phyloP scores from a whole-genome alignment of 1,284 basidiomycete genomes.

The Coniferiporia weirii region DNA sequence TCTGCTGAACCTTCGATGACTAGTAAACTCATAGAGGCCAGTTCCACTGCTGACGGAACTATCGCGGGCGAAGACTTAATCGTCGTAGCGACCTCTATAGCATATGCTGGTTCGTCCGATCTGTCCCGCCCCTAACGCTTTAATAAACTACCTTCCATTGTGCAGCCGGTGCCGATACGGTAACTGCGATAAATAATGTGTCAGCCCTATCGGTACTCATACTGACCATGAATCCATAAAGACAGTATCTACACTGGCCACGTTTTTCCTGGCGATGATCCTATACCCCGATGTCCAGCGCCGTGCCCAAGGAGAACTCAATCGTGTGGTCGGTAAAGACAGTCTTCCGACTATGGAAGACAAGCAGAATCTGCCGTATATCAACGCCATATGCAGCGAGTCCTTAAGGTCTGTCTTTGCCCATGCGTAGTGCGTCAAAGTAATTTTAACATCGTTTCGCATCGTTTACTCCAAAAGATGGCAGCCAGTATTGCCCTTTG shows the following conservation, averaged over 20 bases:
- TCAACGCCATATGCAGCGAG: slow-evolving; percentile 20
- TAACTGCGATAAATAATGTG: background rate
- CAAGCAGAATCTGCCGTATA: slow-evolving; percentile 21
- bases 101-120: slow-evolving; percentile 8
- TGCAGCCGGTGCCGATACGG: background rate
- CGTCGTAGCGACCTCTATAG: background rate
- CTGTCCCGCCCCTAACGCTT: background rate
- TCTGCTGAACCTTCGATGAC: slow-evolving; percentile 10
- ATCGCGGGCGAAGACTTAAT: slow-evolving; percentile 3
- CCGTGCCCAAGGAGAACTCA: slow-evolving; percentile 18
- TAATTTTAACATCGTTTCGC: no score
- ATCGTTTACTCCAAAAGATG: slow-evolving; percentile 13
- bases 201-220: background rate
- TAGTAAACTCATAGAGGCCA: slow-evolving; percentile 11
- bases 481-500: slow-evolving; percentile 12
- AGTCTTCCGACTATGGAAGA: slow-evolving; percentile 21
- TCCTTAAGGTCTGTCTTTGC: background rate
- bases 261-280: slow-evolving; percentile 18
- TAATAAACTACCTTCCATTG: background rate
- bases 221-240: background rate
- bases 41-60: background rate
- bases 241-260: slow-evolving; percentile 13
- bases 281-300: slow-evolving; percentile 18
- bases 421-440: no score
- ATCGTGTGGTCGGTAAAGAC: slow-evolving; percentile 22